A percentile compares a stretch with the other conserved stretches of the same genome.
phyloP scores from a whole-genome alignment of 805 yeast species.

The Monosporozyma siamensis region DNA sequence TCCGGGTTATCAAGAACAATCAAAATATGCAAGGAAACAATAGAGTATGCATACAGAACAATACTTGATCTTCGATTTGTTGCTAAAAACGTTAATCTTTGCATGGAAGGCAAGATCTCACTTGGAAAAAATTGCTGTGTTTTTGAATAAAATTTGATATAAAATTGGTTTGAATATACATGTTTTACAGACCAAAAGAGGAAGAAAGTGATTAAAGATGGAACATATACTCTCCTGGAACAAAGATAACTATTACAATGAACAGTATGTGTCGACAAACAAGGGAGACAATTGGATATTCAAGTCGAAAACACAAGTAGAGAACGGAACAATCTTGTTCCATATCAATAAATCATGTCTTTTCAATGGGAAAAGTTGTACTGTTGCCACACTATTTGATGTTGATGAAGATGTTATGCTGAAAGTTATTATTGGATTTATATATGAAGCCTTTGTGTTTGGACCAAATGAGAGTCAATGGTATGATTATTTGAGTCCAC shows the following conservation, averaged over 20 bases:
- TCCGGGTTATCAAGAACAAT: not conserved
- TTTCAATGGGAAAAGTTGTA: not conserved
- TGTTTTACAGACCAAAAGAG: not conserved
- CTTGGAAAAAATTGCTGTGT: not conserved
- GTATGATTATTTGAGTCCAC: not conserved
- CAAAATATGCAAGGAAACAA: not conserved
- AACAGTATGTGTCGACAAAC: not conserved
- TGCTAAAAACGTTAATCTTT: not conserved
- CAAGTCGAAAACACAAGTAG: not conserved
- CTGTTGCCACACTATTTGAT: slow-evolving; percentile 2
- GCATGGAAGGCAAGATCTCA: not conserved
- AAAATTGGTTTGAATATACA: too few relatives aligned
- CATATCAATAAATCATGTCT: slow-evolving; percentile 1
- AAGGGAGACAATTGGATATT: not conserved
- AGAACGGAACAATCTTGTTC: not conserved
- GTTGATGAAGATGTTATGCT: not conserved
- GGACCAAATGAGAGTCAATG: not conserved
- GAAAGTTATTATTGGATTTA: not conserved
- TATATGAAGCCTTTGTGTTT: not conserved
- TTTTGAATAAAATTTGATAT: too few relatives aligned
- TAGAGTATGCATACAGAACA: not conserved
- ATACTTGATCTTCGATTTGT: not conserved
- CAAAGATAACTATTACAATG: not conserved
- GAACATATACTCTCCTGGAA: not conserved
- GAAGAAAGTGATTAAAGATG: not conserved